Conservation (phyloP, 768 basidiomycete genomes). For the Boletus pseudo-olivaceus region DNA sequence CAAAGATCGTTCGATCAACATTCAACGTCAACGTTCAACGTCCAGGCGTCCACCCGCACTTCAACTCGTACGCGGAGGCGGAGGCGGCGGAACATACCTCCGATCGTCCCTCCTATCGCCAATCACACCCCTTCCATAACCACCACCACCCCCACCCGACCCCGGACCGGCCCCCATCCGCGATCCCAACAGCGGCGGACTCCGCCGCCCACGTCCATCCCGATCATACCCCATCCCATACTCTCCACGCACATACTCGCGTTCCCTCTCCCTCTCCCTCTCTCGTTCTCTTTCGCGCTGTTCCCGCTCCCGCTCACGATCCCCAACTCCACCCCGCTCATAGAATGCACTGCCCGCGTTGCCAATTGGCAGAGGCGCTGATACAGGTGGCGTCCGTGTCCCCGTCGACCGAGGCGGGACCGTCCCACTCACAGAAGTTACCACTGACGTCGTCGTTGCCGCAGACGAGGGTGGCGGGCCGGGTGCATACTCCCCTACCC, state of each 20-base stretch:
- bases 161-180: slow-evolving; percentile 13
- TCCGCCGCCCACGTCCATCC: slow-evolving; percentile 24
- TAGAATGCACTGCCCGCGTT: slow-evolving; percentile 30
- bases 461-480: slow-evolving; percentile 21
- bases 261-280: slow-evolving; percentile 26
- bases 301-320: slow-evolving; percentile 9
- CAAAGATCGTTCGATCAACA: neutral
- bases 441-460: slow-evolving; percentile 3
- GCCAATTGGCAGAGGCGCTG: slow-evolving; percentile 24
- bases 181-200: slow-evolving; percentile 23
- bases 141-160: neutral
- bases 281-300: slow-evolving; percentile 13
- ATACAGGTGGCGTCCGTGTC: slow-evolving; percentile 20
- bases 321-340: slow-evolving; percentile 17
- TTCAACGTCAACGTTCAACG: neutral
- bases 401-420: slow-evolving; percentile 8
- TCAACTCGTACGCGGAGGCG: slow-evolving; percentile 16
- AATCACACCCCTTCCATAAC: slow-evolving; percentile 17
- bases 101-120: slow-evolving; percentile 34
- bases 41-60: neutral
- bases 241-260: slow-evolving; percentile 32
- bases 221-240: slow-evolving; percentile 38
- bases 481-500: slow-evolving; percentile 23
- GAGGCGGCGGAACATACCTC: slow-evolving; percentile 34
- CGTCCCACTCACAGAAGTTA: neutral